phyloP scores from a whole-genome alignment of 495 filamentous ascomycete genomes.

The Neurospora sp. region DNA sequence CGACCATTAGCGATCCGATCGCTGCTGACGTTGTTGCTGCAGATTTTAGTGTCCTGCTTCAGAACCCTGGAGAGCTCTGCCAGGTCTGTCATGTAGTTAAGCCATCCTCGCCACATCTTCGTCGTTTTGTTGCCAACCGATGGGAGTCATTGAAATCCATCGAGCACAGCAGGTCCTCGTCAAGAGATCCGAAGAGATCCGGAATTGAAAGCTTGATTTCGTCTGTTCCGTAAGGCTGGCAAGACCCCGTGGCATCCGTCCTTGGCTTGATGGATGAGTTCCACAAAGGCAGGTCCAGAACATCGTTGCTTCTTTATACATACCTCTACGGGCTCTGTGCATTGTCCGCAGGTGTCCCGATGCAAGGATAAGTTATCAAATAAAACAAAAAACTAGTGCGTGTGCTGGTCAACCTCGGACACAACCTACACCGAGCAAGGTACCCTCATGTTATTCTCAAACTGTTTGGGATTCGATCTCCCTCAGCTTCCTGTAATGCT shows the following conservation, averaged over 20 bases:
- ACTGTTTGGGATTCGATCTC: not conserved
- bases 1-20: not conserved
- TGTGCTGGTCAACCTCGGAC: not conserved
- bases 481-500: not conserved
- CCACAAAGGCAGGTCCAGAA: not conserved
- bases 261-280: not conserved
- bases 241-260: not conserved
- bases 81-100: not conserved
- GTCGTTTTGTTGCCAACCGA: not conserved
- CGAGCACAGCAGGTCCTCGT: not conserved
- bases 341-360: not conserved
- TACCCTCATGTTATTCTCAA: not conserved
- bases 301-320: not conserved
- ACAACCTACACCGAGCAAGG: not conserved
- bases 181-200: not conserved
- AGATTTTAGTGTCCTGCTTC: conserved; percentile 3
- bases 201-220: not conserved
- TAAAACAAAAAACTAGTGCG: not conserved
- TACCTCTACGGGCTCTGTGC: not conserved
- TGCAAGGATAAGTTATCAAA: not conserved
- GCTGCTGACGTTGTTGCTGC: conserved; percentile 6
- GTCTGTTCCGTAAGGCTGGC: not conserved
- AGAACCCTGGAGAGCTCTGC: not conserved
- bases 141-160: not conserved
- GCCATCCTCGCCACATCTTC: not conserved